Percentiles rank a stretch among this genome's conserved stretches.
Evolutionary conservation across 257 asterid genomes (phyloP).

Genomic region (Ocimum tenuiflorum): DNA sequence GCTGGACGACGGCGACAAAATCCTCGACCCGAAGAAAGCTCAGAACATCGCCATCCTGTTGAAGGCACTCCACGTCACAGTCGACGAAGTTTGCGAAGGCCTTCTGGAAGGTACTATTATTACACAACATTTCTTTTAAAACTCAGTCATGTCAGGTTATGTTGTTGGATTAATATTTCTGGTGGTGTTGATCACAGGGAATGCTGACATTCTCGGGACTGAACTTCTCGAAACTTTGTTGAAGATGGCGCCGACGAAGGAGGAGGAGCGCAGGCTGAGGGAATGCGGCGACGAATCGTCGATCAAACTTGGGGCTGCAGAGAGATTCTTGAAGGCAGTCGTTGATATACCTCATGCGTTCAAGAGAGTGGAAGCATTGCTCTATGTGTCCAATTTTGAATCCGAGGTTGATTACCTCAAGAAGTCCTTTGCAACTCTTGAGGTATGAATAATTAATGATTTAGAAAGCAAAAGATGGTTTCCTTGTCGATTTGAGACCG

Average conservation of each 20-base stretch:
- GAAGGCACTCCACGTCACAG: conserved; percentile 86
- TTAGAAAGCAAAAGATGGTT: too few relatives aligned
- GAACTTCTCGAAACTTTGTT: conserved; percentile 85
- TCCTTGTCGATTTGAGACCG: too few relatives aligned
- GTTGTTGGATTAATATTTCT: background rate
- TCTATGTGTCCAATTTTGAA: conserved; percentile 66
- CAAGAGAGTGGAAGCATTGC: conserved; percentile 82
- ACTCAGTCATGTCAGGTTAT: too few relatives aligned
- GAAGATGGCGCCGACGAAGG: conserved; percentile 95
- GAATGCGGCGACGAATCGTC: conserved; percentile 69
- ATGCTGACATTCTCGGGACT: conserved; percentile 63
- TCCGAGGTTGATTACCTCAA: conserved; percentile 82
- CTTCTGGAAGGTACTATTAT: conserved; percentile 63
- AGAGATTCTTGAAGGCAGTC: conserved; percentile 74
- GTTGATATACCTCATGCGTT: conserved; percentile 82
- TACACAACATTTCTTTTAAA: background rate
- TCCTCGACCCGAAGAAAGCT: conserved; percentile 90
- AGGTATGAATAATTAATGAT: too few relatives aligned
- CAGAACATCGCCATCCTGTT: conserved; percentile 81
- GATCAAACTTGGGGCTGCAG: conserved; percentile 77
- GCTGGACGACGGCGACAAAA: conserved; percentile 48
- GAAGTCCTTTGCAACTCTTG: conserved; percentile 74
- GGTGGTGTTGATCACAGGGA: conserved; percentile 50
- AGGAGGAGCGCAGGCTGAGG: conserved; percentile 78
- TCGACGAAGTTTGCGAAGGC: conserved; percentile 93